These are phyloP conservation scores for Ganoderma meredithae DNA, from an alignment of 1,284 basidiomycete genomes.

Conservation along the genomic window DNA sequence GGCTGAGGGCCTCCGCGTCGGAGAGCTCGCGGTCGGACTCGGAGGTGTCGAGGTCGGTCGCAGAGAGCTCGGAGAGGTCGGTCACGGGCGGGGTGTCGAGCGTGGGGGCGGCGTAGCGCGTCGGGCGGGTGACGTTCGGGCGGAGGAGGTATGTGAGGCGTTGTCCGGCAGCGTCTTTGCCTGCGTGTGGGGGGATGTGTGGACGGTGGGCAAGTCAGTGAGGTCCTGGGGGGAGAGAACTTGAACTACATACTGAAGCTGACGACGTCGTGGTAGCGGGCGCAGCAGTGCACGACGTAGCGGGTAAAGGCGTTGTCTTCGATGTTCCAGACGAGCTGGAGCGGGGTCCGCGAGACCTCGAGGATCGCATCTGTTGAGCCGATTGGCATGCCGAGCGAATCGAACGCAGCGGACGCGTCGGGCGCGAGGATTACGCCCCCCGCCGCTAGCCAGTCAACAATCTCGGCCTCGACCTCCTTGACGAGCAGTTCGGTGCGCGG, in stretches of 20 bases:
- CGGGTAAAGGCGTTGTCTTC: constrained; percentile 73
- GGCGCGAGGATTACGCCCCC: constrained; percentile 65
- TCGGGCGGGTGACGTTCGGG: constrained; percentile 72
- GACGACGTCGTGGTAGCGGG: constrained; percentile 78
- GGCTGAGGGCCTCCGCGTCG: constrained; percentile 47
- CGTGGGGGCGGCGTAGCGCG: constrained; percentile 48
- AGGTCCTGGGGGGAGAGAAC: not conserved
- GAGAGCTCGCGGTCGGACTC: constrained; percentile 61
- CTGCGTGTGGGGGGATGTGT: constrained; percentile 44
- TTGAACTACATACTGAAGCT: constrained; percentile 73
- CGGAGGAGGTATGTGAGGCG: constrained; percentile 81
- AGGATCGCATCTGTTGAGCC: constrained; percentile 61
- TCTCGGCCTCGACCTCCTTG: constrained; percentile 67
- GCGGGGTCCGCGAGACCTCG: constrained; percentile 70
- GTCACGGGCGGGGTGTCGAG: constrained; percentile 79
- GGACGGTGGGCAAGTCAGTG: not conserved
- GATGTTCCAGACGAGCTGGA: constrained; percentile 75
- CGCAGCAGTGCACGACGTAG: constrained; percentile 83
- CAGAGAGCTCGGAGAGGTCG: constrained; percentile 51
- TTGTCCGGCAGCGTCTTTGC: constrained; percentile 68
- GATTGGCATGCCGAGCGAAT: constrained; percentile 52
- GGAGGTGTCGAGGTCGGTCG: constrained; percentile 43
- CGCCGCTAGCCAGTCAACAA: constrained; percentile 65
- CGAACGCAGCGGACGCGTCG: constrained; percentile 45
- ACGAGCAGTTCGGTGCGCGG: constrained; percentile 68